Base-by-base conservation (phyloP, 345 rosid genomes). In the Lepidium didymum region DNA sequence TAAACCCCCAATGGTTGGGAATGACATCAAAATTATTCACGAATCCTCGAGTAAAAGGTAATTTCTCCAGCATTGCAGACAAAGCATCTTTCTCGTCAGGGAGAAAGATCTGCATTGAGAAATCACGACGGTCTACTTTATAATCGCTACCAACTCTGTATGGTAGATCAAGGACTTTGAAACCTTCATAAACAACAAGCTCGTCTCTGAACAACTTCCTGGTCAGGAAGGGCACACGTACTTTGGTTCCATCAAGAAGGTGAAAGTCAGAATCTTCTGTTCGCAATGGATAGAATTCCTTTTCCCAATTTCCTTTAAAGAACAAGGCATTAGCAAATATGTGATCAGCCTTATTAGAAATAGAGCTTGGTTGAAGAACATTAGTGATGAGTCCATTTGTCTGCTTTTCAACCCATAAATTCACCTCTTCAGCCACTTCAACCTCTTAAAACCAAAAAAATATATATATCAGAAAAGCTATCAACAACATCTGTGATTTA, bases 351-450 rank as follows among this genome's bases (percentile, higher is more conserved):
- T 42, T 34, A 41, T 13, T 8, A 18, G 83, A 81, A 36, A 84
- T 83, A 4, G 86, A 78, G 2, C 74, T 81, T 7, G 81, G 37
- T 25, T 89, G 80, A 29, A 88, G 85, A 75, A 88, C 62, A 62
- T 88, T 79, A 53, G 80, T 83, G 65, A 88, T 80, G n/a, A 88
- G 89, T 50, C 91, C 91, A 36, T 29, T 68, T n/a, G 89, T 85
- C 68, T 81, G 78, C 69, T 81, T 86, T 47, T 82, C 86, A 38
- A 84, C 83, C 91, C 89, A 86, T 3, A 73, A 36, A 31, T 86
- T 86, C 35, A 88, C 89, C 44, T 41, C 16, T 2, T 41, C 44
- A 7, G 5, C 11, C n/a, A 37, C 41, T 3, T 37, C 12, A 37
- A 5, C 41, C 41, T 37, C 1, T 11, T 1, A 19, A 37, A 10